Evolutionary conservation across 768 basidiomycete species (phyloP).

Genomic region (Mrakia gelida): DNA sequence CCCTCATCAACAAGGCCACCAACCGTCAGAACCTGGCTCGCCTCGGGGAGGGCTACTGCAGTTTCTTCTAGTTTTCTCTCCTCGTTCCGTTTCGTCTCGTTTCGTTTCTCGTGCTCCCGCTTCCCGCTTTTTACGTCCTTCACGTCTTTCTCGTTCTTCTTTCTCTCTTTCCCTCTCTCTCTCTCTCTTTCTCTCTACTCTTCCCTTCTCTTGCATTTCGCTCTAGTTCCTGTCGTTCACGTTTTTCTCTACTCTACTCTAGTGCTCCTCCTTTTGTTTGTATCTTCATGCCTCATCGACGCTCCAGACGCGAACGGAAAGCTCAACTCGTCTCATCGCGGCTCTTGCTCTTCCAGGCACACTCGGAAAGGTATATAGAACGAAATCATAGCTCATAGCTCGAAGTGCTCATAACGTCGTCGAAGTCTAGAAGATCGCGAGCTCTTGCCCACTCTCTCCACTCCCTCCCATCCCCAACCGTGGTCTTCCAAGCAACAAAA

Average conservation of each 20-base stretch:
- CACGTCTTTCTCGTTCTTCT: conserved; percentile 1
- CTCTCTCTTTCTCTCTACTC: neutral
- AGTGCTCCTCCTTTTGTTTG: neutral
- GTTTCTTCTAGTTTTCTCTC: conserved; percentile 8
- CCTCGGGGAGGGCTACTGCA: conserved; percentile 22
- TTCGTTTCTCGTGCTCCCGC: neutral
- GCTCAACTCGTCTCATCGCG: too few relatives aligned
- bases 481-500: neutral
- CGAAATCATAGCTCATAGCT: too few relatives aligned
- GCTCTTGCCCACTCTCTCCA: neutral
- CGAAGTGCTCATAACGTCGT: too few relatives aligned
- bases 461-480: neutral
- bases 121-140: conserved; percentile 5
- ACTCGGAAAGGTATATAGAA: too few relatives aligned
- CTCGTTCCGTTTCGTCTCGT: neutral
- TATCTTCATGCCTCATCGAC: neutral
- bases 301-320: too few relatives aligned
- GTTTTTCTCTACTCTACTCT: neutral
- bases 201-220: neutral
- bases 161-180: conserved; percentile 2
- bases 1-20: conserved; percentile 30
- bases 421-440: neutral
- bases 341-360: too few relatives aligned
- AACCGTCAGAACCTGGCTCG: conserved; percentile 24
- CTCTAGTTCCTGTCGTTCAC: neutral